Base-by-base conservation (phyloP, 805 yeast genomes). In the Zygoascus bituminiphila region DNA sequence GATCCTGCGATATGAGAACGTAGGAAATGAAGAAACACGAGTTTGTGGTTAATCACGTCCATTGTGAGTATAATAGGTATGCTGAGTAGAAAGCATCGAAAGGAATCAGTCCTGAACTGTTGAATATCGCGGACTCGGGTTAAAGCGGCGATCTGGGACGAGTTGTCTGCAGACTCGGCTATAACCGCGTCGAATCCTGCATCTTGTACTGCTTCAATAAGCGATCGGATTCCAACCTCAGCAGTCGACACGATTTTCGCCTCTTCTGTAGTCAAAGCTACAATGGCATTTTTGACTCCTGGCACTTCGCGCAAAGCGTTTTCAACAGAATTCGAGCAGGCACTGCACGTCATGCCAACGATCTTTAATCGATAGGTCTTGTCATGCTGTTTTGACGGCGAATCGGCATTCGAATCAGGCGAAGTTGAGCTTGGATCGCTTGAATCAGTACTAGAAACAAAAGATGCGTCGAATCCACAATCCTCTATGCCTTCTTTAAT, bases 111-210 rank as follows among this genome's bases (percentile, higher is more conserved):
- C 50, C 72, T 75, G 95, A 96, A 93, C 58, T 74, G 78, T 45
- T 70, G 66, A 41, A 86, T 81, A 53, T 91, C 97, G 55, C 81
- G 78, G 7, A 76, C 71, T 55, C 85, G 79, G 1, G 86, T 72
- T 24, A 93, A 69, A 1, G 84, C 63, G 36, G 76, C 79, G 37
- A 91, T 61, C 63, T 93, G 98, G 3, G 84, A 71, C 2, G 78
- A 64, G 54, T 77, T 78, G 61, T 83, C 86, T 4, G 81, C 60
- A 45, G 59, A 65, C 26, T 68, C 58, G 15, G 69, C 65, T 4
- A 75, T 66, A 2, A 69, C 54, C 8, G 84, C 87, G 35, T 74
- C 75, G 50, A 80, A 74, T 1, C 82, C 82, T 9, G 70, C 61
- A 33, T 72, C 73, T 45, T 71, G 71, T 38, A 88, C 69, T 2